Base-by-base conservation (phyloP, 2,329 filamentous ascomycete species). In the Alternaria gansuensis region DNA sequence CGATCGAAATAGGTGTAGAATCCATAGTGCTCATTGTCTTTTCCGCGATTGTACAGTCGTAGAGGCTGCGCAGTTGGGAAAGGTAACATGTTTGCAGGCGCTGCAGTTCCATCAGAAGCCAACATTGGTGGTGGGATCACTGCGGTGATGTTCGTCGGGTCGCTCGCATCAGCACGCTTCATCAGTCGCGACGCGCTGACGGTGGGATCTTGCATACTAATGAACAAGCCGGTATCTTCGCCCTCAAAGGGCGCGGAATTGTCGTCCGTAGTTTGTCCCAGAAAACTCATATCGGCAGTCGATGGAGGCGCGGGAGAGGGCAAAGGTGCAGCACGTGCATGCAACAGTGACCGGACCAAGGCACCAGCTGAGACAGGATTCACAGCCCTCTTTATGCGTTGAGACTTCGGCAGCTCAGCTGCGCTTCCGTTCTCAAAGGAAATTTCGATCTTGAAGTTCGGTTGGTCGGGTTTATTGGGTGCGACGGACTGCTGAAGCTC, bases 1-100 rank as follows among this genome's bases (percentile, higher is more conserved):
- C 93, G 91, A 78, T 93, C 88, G 77, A 91, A 98, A 81, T 97
- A 96, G 0, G 86, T 91, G 80, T 97, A 97, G 79, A 97, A 97
- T 2, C 92, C 92, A 77, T 96, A 97, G 78, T 97, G 92, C 76
- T 98, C 94, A 0, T 89, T 89, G 2, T 85, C 80, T 28, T 90
- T 82, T 17, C 90, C 93, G 21, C 93, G 90, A 75, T 98, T 92
- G 76, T 89, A 98, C 1, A 98, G 85, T 2, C 91, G 87, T 11
- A 98, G 82, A 0, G 92, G 94, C 71, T 98, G 95, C 59, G 81
- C 79, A 0, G 82, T 79, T 0, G 90, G 86, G 7, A 85, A 82
- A 0, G 93, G 91, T 44, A 95, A 86, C 62, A 97, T 81, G 9
- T 85, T 85, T 3, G 91, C 91, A 0, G 90, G 81, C 1, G 87